These are phyloP conservation scores for Hirschfeldia incana DNA, from an alignment of 345 rosid genomes.

Conservation along the genomic window DNA sequence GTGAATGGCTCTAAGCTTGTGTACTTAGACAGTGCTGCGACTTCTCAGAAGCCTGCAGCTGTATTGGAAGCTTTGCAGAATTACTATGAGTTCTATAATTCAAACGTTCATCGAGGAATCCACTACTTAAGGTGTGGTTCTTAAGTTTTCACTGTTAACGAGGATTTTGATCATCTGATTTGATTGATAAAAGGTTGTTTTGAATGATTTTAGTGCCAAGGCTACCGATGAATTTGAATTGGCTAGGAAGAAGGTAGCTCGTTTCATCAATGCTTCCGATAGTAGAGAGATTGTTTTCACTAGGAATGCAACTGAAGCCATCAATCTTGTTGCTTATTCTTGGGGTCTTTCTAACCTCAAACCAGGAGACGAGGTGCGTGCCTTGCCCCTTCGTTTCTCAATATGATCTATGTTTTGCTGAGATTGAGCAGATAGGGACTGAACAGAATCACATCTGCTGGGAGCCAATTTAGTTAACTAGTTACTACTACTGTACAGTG, in stretches of 20 bases:
- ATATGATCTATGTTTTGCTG: background rate
- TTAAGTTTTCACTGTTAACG: background rate
- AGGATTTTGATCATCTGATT: background rate
- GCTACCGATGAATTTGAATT: constrained; percentile 91
- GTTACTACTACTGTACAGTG: background rate
- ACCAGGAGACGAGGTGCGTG: constrained; percentile 77
- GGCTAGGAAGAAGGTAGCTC: constrained; percentile 87
- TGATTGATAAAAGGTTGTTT: constrained; percentile 1
- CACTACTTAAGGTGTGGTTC: constrained; percentile 74
- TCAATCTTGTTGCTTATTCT: constrained; percentile 82
- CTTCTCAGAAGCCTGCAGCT: constrained; percentile 82
- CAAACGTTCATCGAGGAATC: constrained; percentile 89
- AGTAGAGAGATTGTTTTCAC: constrained; percentile 82
- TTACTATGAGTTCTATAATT: constrained; percentile 74
- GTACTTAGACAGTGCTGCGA: constrained; percentile 95
- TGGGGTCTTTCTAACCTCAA: constrained; percentile 81
- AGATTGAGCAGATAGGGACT: background rate
- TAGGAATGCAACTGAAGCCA: constrained; percentile 94
- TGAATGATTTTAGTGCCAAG: constrained; percentile 56
- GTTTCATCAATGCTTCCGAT: constrained; percentile 75
- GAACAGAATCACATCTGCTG: background rate
- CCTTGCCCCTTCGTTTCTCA: background rate
- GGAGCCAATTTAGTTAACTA: background rate
- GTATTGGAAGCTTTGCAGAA: constrained; percentile 72
- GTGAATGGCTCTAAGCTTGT: constrained; percentile 83